These are phyloP conservation scores for Boeremia lycopersici DNA, from an alignment of 2,329 filamentous ascomycete species.

Conservation along the genomic window DNA sequence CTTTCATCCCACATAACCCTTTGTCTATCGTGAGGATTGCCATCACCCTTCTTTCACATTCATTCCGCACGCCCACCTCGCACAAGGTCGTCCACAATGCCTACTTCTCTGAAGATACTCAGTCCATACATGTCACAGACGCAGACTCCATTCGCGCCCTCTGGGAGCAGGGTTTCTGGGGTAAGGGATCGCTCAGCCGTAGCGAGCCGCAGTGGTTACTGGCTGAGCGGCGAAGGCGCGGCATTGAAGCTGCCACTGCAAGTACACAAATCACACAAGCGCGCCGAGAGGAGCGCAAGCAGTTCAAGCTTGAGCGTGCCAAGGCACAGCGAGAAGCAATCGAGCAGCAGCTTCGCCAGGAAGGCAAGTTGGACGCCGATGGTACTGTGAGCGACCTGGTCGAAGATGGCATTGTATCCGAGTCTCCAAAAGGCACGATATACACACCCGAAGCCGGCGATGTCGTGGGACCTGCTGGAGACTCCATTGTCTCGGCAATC, in stretches of 20 bases:
- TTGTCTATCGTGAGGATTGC: slow-evolving; percentile 82
- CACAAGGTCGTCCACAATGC: slow-evolving; percentile 73
- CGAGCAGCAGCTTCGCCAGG: slow-evolving; percentile 68
- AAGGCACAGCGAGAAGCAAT: slow-evolving; percentile 84
- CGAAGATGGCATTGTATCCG: slow-evolving; percentile 27
- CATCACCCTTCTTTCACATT: slow-evolving; percentile 76
- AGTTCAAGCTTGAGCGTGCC: slow-evolving; percentile 92
- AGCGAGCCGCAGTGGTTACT: slow-evolving; percentile 95
- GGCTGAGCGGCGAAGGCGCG: slow-evolving; percentile 75
- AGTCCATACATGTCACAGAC: slow-evolving; percentile 84
- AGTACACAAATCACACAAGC: slow-evolving; percentile 81
- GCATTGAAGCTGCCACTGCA: slow-evolving; percentile 68
- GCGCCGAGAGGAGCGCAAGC: slow-evolving; percentile 78
- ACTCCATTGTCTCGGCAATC: slow-evolving; percentile 21
- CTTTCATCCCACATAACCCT: slow-evolving; percentile 90
- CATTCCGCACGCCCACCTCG: slow-evolving; percentile 67
- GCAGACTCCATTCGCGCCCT: slow-evolving; percentile 75
- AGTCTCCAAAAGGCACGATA: slow-evolving; percentile 27
- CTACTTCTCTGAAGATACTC: slow-evolving; percentile 80
- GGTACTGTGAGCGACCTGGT: slow-evolving; percentile 38
- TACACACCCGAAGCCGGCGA: slow-evolving; percentile 24
- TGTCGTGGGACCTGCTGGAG: slow-evolving; percentile 12
- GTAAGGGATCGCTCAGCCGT: slow-evolving; percentile 88
- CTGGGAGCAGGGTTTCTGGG: slow-evolving; percentile 98
- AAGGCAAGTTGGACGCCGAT: slow-evolving; percentile 49